Evolutionary conservation across 2,329 filamentous ascomycete genomes (phyloP).

Genomic region (Colletotrichum navitas): DNA sequence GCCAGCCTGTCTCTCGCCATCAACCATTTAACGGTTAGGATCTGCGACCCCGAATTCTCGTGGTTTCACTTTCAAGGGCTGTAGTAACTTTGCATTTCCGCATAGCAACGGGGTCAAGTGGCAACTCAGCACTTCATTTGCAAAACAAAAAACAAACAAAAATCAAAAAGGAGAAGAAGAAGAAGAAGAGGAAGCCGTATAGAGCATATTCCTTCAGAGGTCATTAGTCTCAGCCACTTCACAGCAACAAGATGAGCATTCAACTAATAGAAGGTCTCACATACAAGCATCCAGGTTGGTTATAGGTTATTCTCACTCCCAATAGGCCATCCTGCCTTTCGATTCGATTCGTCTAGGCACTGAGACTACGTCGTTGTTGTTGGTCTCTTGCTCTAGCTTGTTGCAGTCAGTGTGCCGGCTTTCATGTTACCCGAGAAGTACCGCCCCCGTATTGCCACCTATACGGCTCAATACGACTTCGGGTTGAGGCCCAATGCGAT

Average conservation of each 20-base stretch:
- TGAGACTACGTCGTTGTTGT: background rate
- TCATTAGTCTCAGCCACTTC: background rate
- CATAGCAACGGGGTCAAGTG: background rate
- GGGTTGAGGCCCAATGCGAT: background rate
- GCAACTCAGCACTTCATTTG: background rate
- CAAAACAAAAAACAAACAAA: no score
- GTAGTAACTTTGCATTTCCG: background rate
- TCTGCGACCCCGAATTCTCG: background rate
- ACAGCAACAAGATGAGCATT: background rate
- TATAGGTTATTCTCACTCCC: background rate
- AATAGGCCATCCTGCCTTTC: background rate
- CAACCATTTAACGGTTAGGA: background rate
- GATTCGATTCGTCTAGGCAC: no score
- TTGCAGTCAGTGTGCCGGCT: background rate
- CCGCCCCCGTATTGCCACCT: background rate
- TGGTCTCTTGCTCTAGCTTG: background rate
- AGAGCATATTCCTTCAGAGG: no score
- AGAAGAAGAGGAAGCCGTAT: no score
- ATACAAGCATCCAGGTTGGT: background rate
- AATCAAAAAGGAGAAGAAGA: no score
- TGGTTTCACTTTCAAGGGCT: background rate
- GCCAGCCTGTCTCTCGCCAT: conserved; percentile 21
- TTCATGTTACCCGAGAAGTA: background rate
- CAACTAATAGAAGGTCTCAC: background rate
- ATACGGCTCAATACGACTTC: no score